A percentile compares a stretch with the other conserved stretches of the same genome.
These are phyloP conservation scores for Sporothrix globosa DNA, from an alignment of 2,329 filamentous ascomycete species.

Conservation along the genomic window DNA sequence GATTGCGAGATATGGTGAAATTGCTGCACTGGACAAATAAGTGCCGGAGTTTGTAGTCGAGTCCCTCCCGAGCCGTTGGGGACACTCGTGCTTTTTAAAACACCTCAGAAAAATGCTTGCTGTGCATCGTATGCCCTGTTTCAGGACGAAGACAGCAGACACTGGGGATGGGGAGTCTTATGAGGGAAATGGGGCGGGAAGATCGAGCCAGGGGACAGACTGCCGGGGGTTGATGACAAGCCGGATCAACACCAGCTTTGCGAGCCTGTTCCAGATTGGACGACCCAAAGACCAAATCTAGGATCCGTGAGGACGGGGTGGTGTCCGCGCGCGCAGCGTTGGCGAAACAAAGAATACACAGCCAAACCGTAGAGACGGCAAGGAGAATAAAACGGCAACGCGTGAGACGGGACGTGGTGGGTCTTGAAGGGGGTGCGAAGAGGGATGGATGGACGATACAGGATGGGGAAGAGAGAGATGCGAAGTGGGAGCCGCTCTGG, in stretches of 20 bases:
- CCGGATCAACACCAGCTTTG: constrained; percentile 8
- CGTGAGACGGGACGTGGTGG: constrained; percentile 9
- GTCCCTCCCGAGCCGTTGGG: not conserved
- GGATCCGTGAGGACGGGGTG: not conserved
- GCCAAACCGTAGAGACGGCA: constrained; percentile 12
- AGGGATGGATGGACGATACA: constrained; percentile 4
- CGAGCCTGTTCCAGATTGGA: constrained; percentile 16
- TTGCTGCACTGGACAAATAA: not conserved
- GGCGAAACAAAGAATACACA: constrained; percentile 25
- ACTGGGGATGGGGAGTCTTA: constrained; percentile 10
- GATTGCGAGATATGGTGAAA: constrained; percentile 28
- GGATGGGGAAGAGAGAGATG: not conserved
- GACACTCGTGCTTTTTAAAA: constrained; percentile 7
- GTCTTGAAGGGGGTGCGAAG: not conserved
- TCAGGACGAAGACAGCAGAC: constrained; percentile 9
- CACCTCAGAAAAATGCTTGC: not conserved
- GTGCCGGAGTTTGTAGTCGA: not conserved
- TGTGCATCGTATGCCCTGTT: constrained; percentile 15
- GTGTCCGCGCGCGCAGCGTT: constrained; percentile 15
- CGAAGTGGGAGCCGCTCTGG: not conserved
- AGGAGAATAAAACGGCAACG: constrained; percentile 7
- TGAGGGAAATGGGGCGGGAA: not conserved
- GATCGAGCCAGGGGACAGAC: not conserved
- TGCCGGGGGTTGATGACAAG: not conserved
- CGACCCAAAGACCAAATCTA: not conserved